These are phyloP conservation scores for Epichloe gansuensis DNA, from an alignment of 2,329 filamentous ascomycete genomes.

Conservation along the genomic window DNA sequence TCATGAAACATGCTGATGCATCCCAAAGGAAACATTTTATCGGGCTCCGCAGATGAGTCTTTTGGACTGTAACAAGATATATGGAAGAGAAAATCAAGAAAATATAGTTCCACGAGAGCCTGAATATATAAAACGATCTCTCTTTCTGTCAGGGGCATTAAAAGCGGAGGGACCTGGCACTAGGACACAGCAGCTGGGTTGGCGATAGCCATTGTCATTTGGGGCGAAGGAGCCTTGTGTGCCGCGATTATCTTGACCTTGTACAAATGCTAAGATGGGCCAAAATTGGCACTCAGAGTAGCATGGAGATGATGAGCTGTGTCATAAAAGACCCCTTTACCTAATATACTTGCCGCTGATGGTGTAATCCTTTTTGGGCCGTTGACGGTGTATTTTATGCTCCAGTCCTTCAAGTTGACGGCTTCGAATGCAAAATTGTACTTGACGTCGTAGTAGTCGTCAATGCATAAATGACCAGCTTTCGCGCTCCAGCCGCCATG, in stretches of 20 bases:
- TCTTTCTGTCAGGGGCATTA: neutral
- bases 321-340: slow-evolving; percentile 5
- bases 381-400: slow-evolving; percentile 50
- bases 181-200: neutral
- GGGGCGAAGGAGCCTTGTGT: neutral
- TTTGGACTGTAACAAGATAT: no score
- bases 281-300: no score
- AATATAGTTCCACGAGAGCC: neutral
- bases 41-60: neutral
- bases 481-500: slow-evolving; percentile 47
- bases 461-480: slow-evolving; percentile 56
- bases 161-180: neutral
- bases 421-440: slow-evolving; percentile 55
- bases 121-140: neutral
- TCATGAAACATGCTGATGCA: neutral
- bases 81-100: neutral
- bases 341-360: slow-evolving; percentile 42
- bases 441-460: slow-evolving; percentile 58
- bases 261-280: no score
- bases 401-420: slow-evolving; percentile 45
- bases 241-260: no score
- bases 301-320: neutral
- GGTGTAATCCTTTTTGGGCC: slow-evolving; percentile 66
- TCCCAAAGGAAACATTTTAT: neutral
- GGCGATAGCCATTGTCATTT: neutral